A percentile compares a stretch with the other conserved stretches of the same genome.
These are phyloP conservation scores for Ormosia emarginata DNA, from an alignment of 306 rosid species.

Conservation along the genomic window DNA sequence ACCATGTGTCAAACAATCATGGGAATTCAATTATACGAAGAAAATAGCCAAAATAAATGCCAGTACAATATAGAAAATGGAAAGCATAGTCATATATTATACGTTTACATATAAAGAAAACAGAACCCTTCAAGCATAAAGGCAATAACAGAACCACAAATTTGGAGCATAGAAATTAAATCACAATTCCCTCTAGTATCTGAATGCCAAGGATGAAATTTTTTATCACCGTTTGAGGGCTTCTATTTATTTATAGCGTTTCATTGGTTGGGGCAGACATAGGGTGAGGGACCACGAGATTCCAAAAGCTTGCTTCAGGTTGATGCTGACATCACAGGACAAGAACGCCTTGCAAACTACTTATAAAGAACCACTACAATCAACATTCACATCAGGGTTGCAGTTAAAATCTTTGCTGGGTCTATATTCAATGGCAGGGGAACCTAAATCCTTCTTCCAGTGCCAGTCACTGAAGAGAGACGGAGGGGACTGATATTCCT, in stretches of 20 bases:
- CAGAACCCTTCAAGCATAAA: conserved; percentile 31
- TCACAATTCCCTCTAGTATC: conserved; percentile 23
- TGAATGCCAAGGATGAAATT: not conserved
- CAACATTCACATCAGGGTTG: conserved; percentile 43
- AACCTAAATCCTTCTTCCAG: conserved; percentile 48
- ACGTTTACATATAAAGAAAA: conserved; percentile 21
- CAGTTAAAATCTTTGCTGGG: conserved; percentile 36
- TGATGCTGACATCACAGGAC: not conserved
- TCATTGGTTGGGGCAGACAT: not conserved
- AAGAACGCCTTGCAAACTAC: conserved; percentile 11
- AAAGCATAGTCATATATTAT: conserved; percentile 19
- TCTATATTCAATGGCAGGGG: conserved; percentile 31
- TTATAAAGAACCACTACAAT: conserved; percentile 38
- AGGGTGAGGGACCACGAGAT: conserved; percentile 2
- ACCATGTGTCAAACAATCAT: conserved; percentile 23
- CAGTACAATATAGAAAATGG: conserved; percentile 15
- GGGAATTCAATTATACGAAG: conserved; percentile 6
- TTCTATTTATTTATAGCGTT: conserved; percentile 1
- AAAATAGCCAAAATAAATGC: not conserved
- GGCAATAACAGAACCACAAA: conserved; percentile 22
- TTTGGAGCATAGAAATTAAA: conserved; percentile 13
- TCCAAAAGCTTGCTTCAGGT: not conserved
- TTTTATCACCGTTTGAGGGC: conserved; percentile 20
- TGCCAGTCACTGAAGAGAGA: conserved; percentile 61
- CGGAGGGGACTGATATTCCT: conserved; percentile 49